Percentiles rank a stretch among this genome's conserved stretches.
These are phyloP conservation scores for Eimeria acervulina DNA, from an alignment of 169 alveolate genomes.

Conservation along the genomic window DNA sequence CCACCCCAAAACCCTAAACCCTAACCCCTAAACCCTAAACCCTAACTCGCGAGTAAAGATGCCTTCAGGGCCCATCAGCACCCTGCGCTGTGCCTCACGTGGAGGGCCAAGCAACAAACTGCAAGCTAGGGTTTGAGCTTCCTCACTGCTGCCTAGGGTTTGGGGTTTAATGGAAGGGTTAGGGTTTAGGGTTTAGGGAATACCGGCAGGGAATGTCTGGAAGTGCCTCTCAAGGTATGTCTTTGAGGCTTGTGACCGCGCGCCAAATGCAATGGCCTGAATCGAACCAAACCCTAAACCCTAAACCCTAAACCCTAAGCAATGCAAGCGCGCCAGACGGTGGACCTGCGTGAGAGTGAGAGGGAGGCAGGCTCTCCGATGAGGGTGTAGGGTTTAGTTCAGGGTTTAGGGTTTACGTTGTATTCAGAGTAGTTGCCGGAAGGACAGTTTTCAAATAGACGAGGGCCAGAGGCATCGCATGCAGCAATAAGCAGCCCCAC, in stretches of 20 bases:
- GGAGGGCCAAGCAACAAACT: neutral
- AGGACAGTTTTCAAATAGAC: slow-evolving; percentile 97
- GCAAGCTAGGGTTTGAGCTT: neutral
- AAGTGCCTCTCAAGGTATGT: slow-evolving; percentile 98
- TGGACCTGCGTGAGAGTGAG: neutral
- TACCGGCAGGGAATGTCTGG: slow-evolving; percentile 91
- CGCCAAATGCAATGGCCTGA: slow-evolving; percentile 98
- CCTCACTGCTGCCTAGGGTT: neutral
- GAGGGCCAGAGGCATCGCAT: slow-evolving; percentile 92
- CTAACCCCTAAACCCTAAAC: slow-evolving; percentile 38
- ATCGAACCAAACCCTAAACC: slow-evolving; percentile 57
- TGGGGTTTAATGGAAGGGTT: slow-evolving; percentile 43
- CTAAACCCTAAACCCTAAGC: neutral
- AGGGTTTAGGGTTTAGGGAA: slow-evolving; percentile 83
- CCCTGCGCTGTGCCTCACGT: neutral
- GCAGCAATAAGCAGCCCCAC: slow-evolving; percentile 96
- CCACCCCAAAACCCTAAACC: slow-evolving; percentile 20
- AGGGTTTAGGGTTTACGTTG: slow-evolving; percentile 85
- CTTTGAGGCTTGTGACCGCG: slow-evolving; percentile 98
- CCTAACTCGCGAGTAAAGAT: neutral
- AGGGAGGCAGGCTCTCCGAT: neutral
- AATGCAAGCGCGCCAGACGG: neutral
- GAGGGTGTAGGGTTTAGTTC: slow-evolving; percentile 5
- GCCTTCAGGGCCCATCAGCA: neutral
- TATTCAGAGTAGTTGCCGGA: slow-evolving; percentile 98